Evolutionary conservation across 495 filamentous ascomycete species (phyloP).

Genomic region (Aspergillus homomorphus): DNA sequence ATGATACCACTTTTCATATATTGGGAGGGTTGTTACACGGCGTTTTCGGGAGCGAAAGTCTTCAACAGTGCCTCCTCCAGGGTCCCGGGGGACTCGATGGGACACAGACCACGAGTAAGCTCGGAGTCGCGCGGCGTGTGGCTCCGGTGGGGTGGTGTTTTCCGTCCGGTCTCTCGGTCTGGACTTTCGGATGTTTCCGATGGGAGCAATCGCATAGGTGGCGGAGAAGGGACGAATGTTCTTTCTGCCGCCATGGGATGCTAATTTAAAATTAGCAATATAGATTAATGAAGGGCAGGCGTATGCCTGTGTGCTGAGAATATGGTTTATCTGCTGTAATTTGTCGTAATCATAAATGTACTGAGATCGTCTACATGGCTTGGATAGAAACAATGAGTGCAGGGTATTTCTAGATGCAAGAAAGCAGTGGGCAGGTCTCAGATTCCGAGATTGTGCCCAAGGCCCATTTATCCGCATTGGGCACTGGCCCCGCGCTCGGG

Average conservation of each 20-base stretch:
- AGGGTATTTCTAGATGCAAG: too few species aligned
- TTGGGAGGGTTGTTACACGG: constrained; percentile 46
- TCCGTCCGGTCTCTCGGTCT: constrained; percentile 10
- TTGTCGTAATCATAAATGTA: not conserved
- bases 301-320: not conserved
- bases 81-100: constrained; percentile 13
- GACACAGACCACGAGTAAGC: constrained; percentile 5
- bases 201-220: constrained; percentile 5
- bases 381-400: too few species aligned
- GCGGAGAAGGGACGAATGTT: constrained; percentile 9
- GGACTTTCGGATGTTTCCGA: constrained; percentile 14
- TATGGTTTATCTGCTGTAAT: not conserved
- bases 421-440: too few species aligned
- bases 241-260: constrained; percentile 18
- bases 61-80: constrained; percentile 36
- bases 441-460: too few species aligned
- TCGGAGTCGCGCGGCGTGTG: constrained; percentile 8
- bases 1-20: constrained; percentile 53
- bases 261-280: constrained; percentile 50
- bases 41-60: constrained; percentile 45
- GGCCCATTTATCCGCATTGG: too few species aligned
- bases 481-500: too few species aligned
- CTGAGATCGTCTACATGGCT: too few species aligned
- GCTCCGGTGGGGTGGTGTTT: constrained; percentile 1
- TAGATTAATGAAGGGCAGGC: constrained; percentile 33